A percentile compares a stretch with the other conserved stretches of the same genome.
Evolutionary conservation across 352 stramenopile genomes (phyloP).

Genomic region (Aphanomyces astaci): DNA sequence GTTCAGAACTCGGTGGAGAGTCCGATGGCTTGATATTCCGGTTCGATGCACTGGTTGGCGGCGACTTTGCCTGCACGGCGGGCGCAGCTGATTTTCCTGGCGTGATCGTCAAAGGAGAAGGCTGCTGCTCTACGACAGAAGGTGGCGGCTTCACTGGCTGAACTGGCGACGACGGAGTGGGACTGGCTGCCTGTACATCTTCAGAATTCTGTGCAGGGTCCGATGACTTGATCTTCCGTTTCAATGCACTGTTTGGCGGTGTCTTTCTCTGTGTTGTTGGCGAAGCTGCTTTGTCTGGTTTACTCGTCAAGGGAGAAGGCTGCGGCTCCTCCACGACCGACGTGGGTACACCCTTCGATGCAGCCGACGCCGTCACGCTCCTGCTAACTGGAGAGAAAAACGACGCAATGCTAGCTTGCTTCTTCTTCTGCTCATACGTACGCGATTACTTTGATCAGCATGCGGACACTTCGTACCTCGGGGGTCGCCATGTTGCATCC

Average conservation of each 20-base stretch:
- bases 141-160: too few relatives aligned
- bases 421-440: conserved; percentile 33
- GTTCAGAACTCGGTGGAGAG: too few relatives aligned
- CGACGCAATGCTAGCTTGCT: conserved; percentile 65
- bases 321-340: too few relatives aligned
- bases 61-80: conserved; percentile 26
- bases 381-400: conserved; percentile 58
- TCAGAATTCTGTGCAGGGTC: conserved; percentile 5
- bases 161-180: too few relatives aligned
- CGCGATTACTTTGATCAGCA: neutral
- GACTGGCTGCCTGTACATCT: conserved; percentile 15
- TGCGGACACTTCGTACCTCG: neutral
- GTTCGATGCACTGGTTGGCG: conserved; percentile 26
- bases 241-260: neutral
- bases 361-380: neutral
- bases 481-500: conserved; percentile 16
- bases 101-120: too few relatives aligned
- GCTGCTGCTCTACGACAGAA: too few relatives aligned
- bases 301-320: too few relatives aligned
- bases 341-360: neutral
- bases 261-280: conserved; percentile 19
- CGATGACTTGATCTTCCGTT: neutral
- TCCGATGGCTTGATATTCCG: conserved; percentile 39
- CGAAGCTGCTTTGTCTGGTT: neutral
- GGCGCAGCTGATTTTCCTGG: conserved; percentile 25